Base-by-base conservation (phyloP, 768 basidiomycete species). In the Sporobolomyces phaffii region DNA sequence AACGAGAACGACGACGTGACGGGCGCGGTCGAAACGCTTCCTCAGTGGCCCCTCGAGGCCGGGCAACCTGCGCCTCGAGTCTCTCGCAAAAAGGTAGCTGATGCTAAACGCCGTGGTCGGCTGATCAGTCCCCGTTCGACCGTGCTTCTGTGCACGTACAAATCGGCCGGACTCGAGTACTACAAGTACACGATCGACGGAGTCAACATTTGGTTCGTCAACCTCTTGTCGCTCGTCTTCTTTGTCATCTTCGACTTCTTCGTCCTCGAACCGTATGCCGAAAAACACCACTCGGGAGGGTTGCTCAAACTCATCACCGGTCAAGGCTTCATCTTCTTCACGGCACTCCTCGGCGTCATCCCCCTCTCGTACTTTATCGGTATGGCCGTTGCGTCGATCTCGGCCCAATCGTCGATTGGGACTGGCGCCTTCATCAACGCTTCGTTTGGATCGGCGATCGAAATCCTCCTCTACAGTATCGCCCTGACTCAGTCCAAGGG, bases 381-480 rank as follows among this genome's bases (percentile, higher is more conserved):
- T 22, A 97, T 97, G 96, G 96, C 96, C 11, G 96, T 99, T 66
- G 96, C 96, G 4, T 92, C 90, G 48, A 98, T 99, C 74, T 91
- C 89, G n/a, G 96, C 96, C 0, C 96, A 98, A 75, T 93, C 91
- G 0, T 91, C 89, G 2, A 99, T 99, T 68, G 96, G 96, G 9
- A 96, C 98, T 91, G 96, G 96, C 70, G 96, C 96, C 3, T 94
- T 98, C 73, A 98, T 99, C 81, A 99, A 99, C 77, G 96, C 96
- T 2, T 91, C 91, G 2, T 99, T 99, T 74, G 96, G 96, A 77
- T 92, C 90, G n/a, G 86, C 97, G 76, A 91, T 99, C 75, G 96
- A 99, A 79, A 89, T 99, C 74, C 83, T 99, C 71, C 83, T 99
- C 2, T 99, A 99, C 76, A 80, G 80, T 36, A 90, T 98, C 72